A percentile compares a stretch with the other conserved stretches of the same genome.
Conservation (phyloP, 2,329 filamentous ascomycete species). For the Aphanoascus verrucosus region DNA sequence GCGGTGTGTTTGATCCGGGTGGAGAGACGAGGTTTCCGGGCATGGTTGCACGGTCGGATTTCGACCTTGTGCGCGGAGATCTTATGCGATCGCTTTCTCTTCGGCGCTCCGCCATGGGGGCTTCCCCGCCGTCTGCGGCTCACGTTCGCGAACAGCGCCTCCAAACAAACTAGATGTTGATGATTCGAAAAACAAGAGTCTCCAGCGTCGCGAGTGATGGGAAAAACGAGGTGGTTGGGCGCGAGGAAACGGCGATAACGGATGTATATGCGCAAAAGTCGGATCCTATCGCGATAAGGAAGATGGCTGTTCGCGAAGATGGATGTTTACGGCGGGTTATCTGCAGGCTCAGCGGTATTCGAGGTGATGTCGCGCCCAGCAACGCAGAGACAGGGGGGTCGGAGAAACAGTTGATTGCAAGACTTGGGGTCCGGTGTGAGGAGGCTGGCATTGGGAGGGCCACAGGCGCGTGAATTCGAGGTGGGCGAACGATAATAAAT, state of each 20-base stretch:
- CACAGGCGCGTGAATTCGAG: background rate
- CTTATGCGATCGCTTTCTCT: conserved; percentile 1
- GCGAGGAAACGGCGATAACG: background rate
- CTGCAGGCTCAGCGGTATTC: background rate
- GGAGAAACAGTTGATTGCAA: background rate
- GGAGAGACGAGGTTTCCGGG: conserved; percentile 37
- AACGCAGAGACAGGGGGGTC: conserved; percentile 8
- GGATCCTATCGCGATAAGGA: conserved; percentile 2
- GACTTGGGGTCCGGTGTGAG: background rate
- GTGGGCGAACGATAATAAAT: background rate
- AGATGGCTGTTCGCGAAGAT: background rate
- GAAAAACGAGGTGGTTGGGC: background rate
- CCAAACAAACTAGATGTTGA: background rate
- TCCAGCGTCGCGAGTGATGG: background rate
- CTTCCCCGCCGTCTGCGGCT: background rate
- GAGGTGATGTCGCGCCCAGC: conserved; percentile 9
- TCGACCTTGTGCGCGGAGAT: conserved; percentile 1
- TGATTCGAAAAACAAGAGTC: background rate
- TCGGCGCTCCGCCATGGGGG: conserved; percentile 7
- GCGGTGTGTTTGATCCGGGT: conserved; percentile 50
- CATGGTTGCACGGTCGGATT: conserved; percentile 16
- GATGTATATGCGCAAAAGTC: conserved; percentile 1
- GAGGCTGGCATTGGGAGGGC: background rate
- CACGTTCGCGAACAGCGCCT: background rate
- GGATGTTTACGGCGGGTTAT: background rate